These are phyloP conservation scores for Mortierella sp. DNA, from an alignment of 371 early-diverging fungal genomes.

Conservation along the genomic window DNA sequence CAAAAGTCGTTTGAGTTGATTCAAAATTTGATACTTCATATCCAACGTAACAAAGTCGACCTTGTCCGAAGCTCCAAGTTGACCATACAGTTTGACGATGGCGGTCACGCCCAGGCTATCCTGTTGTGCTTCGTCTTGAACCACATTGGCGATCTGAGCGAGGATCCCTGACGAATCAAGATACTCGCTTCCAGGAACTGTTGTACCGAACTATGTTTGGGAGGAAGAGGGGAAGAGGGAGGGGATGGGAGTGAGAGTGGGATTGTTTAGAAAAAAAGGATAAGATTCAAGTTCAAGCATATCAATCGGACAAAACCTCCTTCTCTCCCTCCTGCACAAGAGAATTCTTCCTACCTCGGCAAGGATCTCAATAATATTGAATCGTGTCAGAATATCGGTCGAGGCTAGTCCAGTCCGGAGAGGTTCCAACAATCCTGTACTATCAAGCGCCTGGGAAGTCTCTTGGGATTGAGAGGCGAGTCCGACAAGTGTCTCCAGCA, in stretches of 20 bases:
- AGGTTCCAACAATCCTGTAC: slow-evolving; percentile 18
- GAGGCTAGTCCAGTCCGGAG: slow-evolving; percentile 20
- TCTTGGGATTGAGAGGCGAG: slow-evolving; percentile 22
- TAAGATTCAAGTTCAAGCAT: no score
- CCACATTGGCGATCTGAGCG: slow-evolving; percentile 12
- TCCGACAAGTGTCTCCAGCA: slow-evolving; percentile 24
- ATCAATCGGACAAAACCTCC: neutral
- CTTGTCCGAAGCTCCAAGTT: slow-evolving; percentile 24
- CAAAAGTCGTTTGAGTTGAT: slow-evolving; percentile 30
- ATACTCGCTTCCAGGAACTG: slow-evolving; percentile 28
- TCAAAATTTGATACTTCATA: slow-evolving; percentile 42
- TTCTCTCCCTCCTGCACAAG: neutral
- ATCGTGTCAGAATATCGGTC: slow-evolving; percentile 35
- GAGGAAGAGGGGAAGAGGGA: neutral
- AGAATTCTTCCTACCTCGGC: slow-evolving; percentile 17
- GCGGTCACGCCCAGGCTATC: slow-evolving; percentile 30
- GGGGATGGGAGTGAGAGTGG: neutral
- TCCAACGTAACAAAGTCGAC: slow-evolving; percentile 32
- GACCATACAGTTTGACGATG: slow-evolving; percentile 41
- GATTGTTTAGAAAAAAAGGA: no score
- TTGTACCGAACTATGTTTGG: slow-evolving; percentile 30
- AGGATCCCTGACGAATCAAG: slow-evolving; percentile 34
- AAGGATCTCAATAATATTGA: slow-evolving; percentile 48
- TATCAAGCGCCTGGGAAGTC: slow-evolving; percentile 1
- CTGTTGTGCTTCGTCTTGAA: slow-evolving; percentile 15